These are phyloP conservation scores for Cryptococcus sp. DNA, from an alignment of 1,284 basidiomycete genomes.

Conservation along the genomic window DNA sequence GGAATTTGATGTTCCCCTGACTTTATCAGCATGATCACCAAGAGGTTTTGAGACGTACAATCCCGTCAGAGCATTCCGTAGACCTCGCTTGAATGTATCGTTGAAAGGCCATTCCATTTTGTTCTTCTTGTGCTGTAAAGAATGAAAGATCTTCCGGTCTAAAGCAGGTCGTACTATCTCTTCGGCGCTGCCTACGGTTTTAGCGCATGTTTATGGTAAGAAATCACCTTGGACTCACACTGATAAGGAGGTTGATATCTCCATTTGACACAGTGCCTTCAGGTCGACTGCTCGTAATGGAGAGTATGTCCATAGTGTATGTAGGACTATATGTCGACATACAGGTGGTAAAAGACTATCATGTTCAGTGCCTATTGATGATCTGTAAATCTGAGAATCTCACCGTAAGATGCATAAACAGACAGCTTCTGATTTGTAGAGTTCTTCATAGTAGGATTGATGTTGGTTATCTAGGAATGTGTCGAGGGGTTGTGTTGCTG, in stretches of 20 bases:
- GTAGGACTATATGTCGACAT: slow-evolving; percentile 86
- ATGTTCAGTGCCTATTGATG: neutral
- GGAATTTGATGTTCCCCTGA: slow-evolving; percentile 78
- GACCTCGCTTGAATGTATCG: slow-evolving; percentile 68
- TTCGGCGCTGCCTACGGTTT: slow-evolving; percentile 56
- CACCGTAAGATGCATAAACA: slow-evolving; percentile 92
- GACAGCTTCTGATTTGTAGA: slow-evolving; percentile 85
- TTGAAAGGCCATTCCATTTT: slow-evolving; percentile 61
- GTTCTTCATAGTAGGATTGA: slow-evolving; percentile 71
- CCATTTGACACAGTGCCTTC: slow-evolving; percentile 73
- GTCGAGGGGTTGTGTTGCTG: slow-evolving; percentile 46
- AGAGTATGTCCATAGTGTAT: slow-evolving; percentile 83
- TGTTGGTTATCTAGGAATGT: slow-evolving; percentile 81
- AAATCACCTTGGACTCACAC: slow-evolving; percentile 15
- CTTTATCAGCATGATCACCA: slow-evolving; percentile 2
- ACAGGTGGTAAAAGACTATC: slow-evolving; percentile 76
- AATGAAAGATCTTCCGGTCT: slow-evolving; percentile 67
- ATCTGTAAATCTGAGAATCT: slow-evolving; percentile 7
- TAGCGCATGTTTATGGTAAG: neutral
- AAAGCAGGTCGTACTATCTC: slow-evolving; percentile 62
- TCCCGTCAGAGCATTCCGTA: slow-evolving; percentile 85
- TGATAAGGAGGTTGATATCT: slow-evolving; percentile 25
- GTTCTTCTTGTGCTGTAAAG: slow-evolving; percentile 34
- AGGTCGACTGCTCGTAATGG: slow-evolving; percentile 66
- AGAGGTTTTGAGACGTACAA: slow-evolving; percentile 57